Base-by-base conservation (phyloP, 441 rosid genomes). In the Corymbia calophylla region DNA sequence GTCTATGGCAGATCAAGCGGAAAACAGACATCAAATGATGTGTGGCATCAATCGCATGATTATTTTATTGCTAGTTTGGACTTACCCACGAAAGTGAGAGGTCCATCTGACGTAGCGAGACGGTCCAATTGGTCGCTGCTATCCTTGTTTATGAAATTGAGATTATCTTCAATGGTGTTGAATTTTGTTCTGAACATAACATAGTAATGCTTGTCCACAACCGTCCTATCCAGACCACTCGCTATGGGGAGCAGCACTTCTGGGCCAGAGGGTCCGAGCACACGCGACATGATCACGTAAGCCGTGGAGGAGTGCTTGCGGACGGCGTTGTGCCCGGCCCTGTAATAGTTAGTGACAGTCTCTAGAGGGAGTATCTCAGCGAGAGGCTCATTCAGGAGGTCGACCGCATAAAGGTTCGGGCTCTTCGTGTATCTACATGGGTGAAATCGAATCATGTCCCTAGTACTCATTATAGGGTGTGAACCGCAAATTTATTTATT, bases 321-420 rank as follows among this genome's bases (percentile, higher is more conserved):
- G 9, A 94, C 93, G 16, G 95, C 96, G 5, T 90, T 90, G 35
- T 95, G 94, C 32, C 95, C 94, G 3, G 92, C 93, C 89, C 84
- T 87, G 92, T 94, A 95, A 73, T 93, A 94, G 62, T 92, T 91
- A 70, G 48, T 88, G 82, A 92, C 1, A 2, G 35, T 91, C 5
- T 92, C 93, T 17, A 92, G 91, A 12, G 94, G 85, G 12, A 27
- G 95, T 55, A 91, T 92, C 13, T 95, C 94, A 1, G 93, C 86
- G 21, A 90, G 86, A 0, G 96, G 95, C 92, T 94, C 96, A 25
- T 95, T 94, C 39, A 93, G 89, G 27, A 95, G 95, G 92, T 94
- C 95, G 2, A 95, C 91, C 2, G 95, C 97, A 49, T 94, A 91
- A 7, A 94, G 88, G 85, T 94, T 91, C 8, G 93, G 92, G 85